A percentile compares a stretch with the other conserved stretches of the same genome.
Conservation (phyloP, 2,329 filamentous ascomycete species). For the Calonectria hongkongensis region DNA sequence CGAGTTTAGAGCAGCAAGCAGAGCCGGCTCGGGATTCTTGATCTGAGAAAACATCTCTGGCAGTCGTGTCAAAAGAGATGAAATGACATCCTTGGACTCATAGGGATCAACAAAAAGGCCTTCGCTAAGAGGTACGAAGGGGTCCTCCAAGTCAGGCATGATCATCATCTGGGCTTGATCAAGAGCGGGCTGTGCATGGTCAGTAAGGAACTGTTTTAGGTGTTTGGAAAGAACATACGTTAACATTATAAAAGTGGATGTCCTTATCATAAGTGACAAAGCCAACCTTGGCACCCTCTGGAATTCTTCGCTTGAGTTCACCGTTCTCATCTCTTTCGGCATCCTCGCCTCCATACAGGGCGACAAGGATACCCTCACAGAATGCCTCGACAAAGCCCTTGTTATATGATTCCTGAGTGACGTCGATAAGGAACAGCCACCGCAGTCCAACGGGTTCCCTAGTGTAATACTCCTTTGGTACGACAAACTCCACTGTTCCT, state of each 20-base stretch:
- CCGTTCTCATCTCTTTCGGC: slow-evolving; percentile 70
- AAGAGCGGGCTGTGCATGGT: slow-evolving; percentile 75
- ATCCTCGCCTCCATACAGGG: slow-evolving; percentile 84
- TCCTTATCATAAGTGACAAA: slow-evolving; percentile 98
- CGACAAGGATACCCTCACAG: slow-evolving; percentile 89
- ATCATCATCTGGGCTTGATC: slow-evolving; percentile 98
- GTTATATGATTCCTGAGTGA: slow-evolving; percentile 92
- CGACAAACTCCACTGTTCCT: slow-evolving; percentile 96
- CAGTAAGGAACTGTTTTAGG: slow-evolving; percentile 31
- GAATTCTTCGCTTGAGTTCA: slow-evolving; percentile 75
- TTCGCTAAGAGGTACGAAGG: slow-evolving; percentile 93
- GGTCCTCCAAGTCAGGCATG: slow-evolving; percentile 97
- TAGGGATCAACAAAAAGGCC: slow-evolving; percentile 96
- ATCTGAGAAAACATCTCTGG: slow-evolving; percentile 90
- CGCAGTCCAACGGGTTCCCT: slow-evolving; percentile 92
- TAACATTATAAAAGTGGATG: slow-evolving; percentile 98
- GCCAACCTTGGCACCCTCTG: slow-evolving; percentile 89
- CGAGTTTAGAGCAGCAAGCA: slow-evolving; percentile 89
- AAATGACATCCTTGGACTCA: slow-evolving; percentile 91
- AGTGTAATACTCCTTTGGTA: slow-evolving; percentile 99
- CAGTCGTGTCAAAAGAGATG: slow-evolving; percentile 87
- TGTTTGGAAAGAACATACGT: slow-evolving; percentile 70
- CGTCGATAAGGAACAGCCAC: slow-evolving; percentile 94
- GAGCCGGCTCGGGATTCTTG: slow-evolving; percentile 92
- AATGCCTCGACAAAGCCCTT: slow-evolving; percentile 93